phyloP scores from a whole-genome alignment of 768 basidiomycete species.

The Boletus rubescentipes region DNA sequence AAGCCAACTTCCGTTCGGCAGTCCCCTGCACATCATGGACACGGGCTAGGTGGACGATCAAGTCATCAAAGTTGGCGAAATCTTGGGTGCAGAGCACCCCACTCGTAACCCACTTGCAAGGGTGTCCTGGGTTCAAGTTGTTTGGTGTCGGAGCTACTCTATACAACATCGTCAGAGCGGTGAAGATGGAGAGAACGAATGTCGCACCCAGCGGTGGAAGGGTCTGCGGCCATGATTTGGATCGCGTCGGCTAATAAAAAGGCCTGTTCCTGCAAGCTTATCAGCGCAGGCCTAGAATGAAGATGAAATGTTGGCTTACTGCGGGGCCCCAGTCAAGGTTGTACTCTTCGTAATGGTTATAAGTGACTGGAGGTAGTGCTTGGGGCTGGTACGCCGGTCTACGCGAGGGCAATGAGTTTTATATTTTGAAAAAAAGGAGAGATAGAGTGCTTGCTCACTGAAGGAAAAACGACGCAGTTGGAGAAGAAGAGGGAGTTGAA shows the following conservation, averaged over 20 bases:
- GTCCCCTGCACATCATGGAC: conserved; percentile 6
- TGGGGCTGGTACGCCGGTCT: neutral
- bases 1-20: neutral
- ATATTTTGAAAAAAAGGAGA: neutral
- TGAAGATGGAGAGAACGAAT: neutral
- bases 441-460: neutral
- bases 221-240: neutral
- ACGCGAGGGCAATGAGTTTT: neutral
- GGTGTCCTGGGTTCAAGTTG: neutral
- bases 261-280: neutral
- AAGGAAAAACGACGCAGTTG: rapidly evolving
- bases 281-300: neutral
- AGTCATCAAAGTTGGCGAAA: neutral
- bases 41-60: neutral
- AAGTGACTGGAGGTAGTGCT: neutral
- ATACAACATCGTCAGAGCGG: neutral
- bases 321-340: neutral
- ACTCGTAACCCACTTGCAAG: conserved; percentile 6
- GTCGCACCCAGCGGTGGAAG: neutral
- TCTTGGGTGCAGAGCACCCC: neutral
- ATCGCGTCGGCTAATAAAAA: neutral
- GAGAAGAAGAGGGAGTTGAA: neutral
- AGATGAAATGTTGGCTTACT: neutral
- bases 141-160: neutral
- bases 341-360: neutral